Base-by-base conservation (phyloP, 2,329 filamentous ascomycete genomes). In the Dactylonectria estremocensis region DNA sequence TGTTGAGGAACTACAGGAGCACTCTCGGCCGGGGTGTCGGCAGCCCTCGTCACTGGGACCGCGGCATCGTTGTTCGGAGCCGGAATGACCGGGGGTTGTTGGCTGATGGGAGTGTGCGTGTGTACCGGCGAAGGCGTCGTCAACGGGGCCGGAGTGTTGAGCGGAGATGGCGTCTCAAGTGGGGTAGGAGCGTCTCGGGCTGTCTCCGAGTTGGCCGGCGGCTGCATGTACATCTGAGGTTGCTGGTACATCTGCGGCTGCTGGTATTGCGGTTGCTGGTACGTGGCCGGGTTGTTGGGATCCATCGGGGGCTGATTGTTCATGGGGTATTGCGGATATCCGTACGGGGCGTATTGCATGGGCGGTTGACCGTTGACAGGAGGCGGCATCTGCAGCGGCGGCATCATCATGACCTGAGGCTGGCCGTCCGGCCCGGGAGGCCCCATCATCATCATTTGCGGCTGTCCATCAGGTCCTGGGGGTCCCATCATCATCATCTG, bases 181-280 rank as follows among this genome's bases (percentile, higher is more conserved):
- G 24, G 24, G 7, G 24, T 28, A 28, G 24, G 24, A 2, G 24
- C 24, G 24, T 28, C 24, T 28, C 24, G 24, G 24, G 1, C 24
- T 4, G 24, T 7, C 7, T 28, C 24, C 7, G 24, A 28, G 24
- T 28, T 28, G 24, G 24, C 24, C 50, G 61, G 63, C 20, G 53
- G 63, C 22, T 60, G 63, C 52, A 61, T 49, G 45, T 61, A 31
- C 9, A 52, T 18, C 54, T 63, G 60, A 31, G 48, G 58, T 22
- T 62, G 60, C n/a, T 28, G 33, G 31, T 40, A 49, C 22, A 62
- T 40, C 16, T 35, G 45, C 16, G 52, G 40, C 60, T 61, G 59
- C 24, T 16, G 24, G 24, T 52, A 50, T 24, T 50, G 46, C 4
- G 24, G 24, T 7, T 28, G 24, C 24, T 4, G 4, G 24, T 28